Evolutionary conservation across 441 rosid genomes (phyloP), one percentile per base, ranked within the genome.

Genomic region (Erodium moschatum): DNA sequence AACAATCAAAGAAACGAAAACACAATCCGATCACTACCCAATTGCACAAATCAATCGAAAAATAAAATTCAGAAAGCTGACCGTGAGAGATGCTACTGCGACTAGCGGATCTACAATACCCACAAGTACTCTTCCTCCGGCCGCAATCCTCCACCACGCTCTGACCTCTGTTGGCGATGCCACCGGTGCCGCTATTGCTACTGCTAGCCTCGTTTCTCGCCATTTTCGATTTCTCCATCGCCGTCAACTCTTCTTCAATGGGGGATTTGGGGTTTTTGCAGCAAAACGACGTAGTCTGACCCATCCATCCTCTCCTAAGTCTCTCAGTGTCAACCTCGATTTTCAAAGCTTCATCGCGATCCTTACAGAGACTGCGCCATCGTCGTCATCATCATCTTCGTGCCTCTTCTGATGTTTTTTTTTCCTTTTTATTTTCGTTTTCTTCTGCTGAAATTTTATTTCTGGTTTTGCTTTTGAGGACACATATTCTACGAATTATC

Each of bases 61-160:
- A 24, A 24, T n/a, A 24, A 24, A 64, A 38, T 18, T 13, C 9
- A 21, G 44, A 35, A 67, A 38, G 78, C 81, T 35, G 67, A 94
- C 99, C 99, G 72, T 87, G 92, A 72, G 89, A 80, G 76, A 84
- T 68, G 79, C 94, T 87, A 60, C 86, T 77, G 29, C 72, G 67
- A 12, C 69, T 65, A 10, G 74, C 5, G 64, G 97, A 88, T 82
- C 75, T 84, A 75, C 99, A 94, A 72, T 91, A 94, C 50, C 94
- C 91, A 62, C 96, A 91, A 61, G 90, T 66, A 79, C 87, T 81
- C 70, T 74, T 69, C 15, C 67, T 77, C 64, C 83, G 76, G 68
- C 90, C 89, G 40, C 79, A 88, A 80, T 93, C 93, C 13, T n/a
- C 71, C 20, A 94, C 84, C 65, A 84, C 83, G 66, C 88, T 82